These are phyloP conservation scores for Colletotrichum tropicale DNA, from an alignment of 2,329 filamentous ascomycete genomes.

Conservation along the genomic window DNA sequence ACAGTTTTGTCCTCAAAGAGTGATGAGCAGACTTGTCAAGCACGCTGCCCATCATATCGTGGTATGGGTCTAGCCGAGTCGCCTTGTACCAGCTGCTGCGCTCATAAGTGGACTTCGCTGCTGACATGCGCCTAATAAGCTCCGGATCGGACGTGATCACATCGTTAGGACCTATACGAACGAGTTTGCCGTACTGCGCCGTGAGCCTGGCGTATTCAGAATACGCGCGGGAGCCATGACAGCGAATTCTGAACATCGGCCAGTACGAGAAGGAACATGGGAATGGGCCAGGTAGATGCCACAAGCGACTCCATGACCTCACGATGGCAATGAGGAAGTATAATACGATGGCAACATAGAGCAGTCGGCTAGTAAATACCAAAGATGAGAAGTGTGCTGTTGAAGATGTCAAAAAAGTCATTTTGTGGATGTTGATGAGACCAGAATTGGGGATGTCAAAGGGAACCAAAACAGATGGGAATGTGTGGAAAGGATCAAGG, in stretches of 20 bases:
- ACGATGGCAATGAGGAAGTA: background rate
- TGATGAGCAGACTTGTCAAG: conserved; percentile 21
- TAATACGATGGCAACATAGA: background rate
- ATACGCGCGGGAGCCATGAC: background rate
- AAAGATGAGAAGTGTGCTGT: background rate
- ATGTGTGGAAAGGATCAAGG: background rate
- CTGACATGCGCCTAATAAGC: conserved; percentile 40
- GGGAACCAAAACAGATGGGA: background rate
- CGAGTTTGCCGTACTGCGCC: conserved; percentile 24
- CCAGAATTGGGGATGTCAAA: background rate
- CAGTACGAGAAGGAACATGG: background rate
- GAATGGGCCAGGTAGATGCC: background rate
- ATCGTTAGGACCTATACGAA: conserved; percentile 47
- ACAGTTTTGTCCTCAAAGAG: conserved; percentile 12
- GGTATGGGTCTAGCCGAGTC: conserved; percentile 51
- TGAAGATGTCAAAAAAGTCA: background rate
- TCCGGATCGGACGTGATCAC: conserved; percentile 42
- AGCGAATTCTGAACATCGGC: background rate
- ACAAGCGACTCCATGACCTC: background rate
- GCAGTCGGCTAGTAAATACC: background rate
- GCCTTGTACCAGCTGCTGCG: conserved; percentile 50
- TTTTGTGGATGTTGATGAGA: background rate
- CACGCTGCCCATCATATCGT: conserved; percentile 24
- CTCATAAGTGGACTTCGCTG: conserved; percentile 38
- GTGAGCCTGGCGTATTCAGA: background rate